A percentile compares a stretch with the other conserved stretches of the same genome.
phyloP scores from a whole-genome alignment of 2,329 filamentous ascomycete genomes.

The Colletotrichum trifolii region DNA sequence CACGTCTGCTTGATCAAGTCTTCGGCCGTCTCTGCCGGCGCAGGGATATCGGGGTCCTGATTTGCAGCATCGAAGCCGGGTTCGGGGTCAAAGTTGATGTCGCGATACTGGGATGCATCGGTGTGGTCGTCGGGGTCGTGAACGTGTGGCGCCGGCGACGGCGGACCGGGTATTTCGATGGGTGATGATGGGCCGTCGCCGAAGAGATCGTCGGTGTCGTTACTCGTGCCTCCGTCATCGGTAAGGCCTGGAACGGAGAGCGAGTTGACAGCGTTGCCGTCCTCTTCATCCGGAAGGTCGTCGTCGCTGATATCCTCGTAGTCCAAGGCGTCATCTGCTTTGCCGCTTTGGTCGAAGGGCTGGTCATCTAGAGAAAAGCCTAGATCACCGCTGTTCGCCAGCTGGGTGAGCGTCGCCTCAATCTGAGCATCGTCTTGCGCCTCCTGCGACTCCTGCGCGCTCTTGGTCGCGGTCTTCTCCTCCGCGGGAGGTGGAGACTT shows the following conservation, averaged over 20 bases:
- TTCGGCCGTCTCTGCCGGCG: slow-evolving; percentile 76
- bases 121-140: slow-evolving; percentile 50
- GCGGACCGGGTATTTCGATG: slow-evolving; percentile 53
- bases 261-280: slow-evolving; percentile 55
- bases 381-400: slow-evolving; percentile 51
- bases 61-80: slow-evolving; percentile 59
- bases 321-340: slow-evolving; percentile 92
- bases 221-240: slow-evolving; percentile 69
- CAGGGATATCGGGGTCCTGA: slow-evolving; percentile 72
- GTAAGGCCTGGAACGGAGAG: slow-evolving; percentile 64
- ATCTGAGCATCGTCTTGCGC: slow-evolving; percentile 62
- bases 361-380: slow-evolving; percentile 57
- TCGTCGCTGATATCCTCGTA: slow-evolving; percentile 93
- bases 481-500: slow-evolving; percentile 45
- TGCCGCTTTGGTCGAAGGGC: slow-evolving; percentile 74
- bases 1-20: slow-evolving; percentile 84
- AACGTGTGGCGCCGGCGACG: slow-evolving; percentile 58
- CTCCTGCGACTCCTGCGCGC: slow-evolving; percentile 57
- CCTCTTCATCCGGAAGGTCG: slow-evolving; percentile 85
- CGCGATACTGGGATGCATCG: slow-evolving; percentile 51
- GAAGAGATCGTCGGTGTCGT: slow-evolving; percentile 75
- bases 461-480: slow-evolving; percentile 48
- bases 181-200: slow-evolving; percentile 68
- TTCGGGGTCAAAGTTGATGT: slow-evolving; percentile 60
- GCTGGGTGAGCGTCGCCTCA: slow-evolving; percentile 55